phyloP scores from a whole-genome alignment of 495 filamentous ascomycete species.

The Echria macrotheca region DNA sequence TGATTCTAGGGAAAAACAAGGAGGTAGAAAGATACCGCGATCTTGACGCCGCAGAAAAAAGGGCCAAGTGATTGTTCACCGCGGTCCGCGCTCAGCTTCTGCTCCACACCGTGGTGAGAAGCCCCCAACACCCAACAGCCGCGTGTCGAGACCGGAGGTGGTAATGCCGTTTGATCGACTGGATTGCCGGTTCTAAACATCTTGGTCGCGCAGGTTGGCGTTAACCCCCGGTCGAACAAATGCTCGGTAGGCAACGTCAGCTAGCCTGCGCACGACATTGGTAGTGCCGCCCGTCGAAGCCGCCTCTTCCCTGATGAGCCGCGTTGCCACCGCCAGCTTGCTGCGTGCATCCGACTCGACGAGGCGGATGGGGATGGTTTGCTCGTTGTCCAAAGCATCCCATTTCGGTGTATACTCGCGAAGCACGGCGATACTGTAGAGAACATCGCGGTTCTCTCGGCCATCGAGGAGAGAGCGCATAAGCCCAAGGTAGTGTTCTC shows the following conservation, averaged over 20 bases:
- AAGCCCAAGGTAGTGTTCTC: slow-evolving; percentile 57
- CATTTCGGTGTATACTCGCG: slow-evolving; percentile 66
- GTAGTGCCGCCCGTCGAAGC: slow-evolving; percentile 64
- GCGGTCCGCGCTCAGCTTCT: too few species aligned
- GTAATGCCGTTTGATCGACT: too few species aligned
- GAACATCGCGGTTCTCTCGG: slow-evolving; percentile 82
- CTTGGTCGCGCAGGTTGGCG: slow-evolving; percentile 12
- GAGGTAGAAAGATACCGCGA: too few species aligned
- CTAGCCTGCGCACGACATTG: slow-evolving; percentile 72
- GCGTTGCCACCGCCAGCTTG: slow-evolving; percentile 73
- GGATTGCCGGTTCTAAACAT: too few species aligned
- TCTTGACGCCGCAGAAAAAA: too few species aligned
- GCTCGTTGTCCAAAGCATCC: slow-evolving; percentile 56
- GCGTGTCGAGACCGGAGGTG: too few species aligned
- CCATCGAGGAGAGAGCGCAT: slow-evolving; percentile 67
- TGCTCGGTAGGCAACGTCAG: slow-evolving; percentile 57
- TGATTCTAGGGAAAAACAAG: too few species aligned
- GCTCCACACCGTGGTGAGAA: too few species aligned
- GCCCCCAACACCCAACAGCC: too few species aligned
- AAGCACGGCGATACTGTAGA: slow-evolving; percentile 81
- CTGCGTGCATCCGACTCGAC: slow-evolving; percentile 65
- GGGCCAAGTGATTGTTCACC: too few species aligned
- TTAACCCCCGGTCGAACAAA: slow-evolving; percentile 41
- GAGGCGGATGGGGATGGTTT: slow-evolving; percentile 53
- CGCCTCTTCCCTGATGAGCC: slow-evolving; percentile 73